These are phyloP conservation scores for Crithidia sp. DNA, from an alignment of 208 protist genomes.

Conservation along the genomic window DNA sequence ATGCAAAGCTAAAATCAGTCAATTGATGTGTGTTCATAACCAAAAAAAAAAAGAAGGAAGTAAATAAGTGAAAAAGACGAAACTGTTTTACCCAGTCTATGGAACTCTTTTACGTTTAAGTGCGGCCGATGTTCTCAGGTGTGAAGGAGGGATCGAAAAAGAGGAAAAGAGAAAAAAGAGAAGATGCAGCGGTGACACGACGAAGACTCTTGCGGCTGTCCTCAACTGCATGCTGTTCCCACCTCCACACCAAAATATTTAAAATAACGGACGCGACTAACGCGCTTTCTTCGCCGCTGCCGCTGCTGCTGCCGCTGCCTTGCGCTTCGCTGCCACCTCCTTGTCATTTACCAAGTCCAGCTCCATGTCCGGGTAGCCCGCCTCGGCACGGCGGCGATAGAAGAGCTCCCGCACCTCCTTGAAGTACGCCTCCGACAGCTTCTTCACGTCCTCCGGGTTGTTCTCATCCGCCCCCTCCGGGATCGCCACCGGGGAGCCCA, in stretches of 20 bases:
- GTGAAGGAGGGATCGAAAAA: neutral
- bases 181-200: neutral
- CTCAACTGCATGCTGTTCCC: no score
- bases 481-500: conserved; percentile 66
- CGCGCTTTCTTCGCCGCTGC: conserved; percentile 23
- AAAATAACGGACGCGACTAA: neutral
- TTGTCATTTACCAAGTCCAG: conserved; percentile 59
- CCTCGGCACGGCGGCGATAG: conserved; percentile 68
- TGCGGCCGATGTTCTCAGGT: neutral
- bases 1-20: no score
- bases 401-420: conserved; percentile 61
- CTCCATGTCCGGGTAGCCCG: conserved; percentile 83
- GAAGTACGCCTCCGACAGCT: conserved; percentile 68
- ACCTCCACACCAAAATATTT: no score
- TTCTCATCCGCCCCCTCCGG: conserved; percentile 55
- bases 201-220: no score
- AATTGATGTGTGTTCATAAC: no score
- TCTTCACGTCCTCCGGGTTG: conserved; percentile 63
- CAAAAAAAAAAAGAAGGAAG: no score
- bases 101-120: no score
- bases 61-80: conserved; percentile 6
- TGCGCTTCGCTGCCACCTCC: conserved; percentile 35
- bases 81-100: neutral
- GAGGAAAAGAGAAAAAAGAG: conserved; percentile 1
- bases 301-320: conserved; percentile 16